phyloP scores from a whole-genome alignment of 148 eudicot genomes.

The Chenopodium suecicum region DNA sequence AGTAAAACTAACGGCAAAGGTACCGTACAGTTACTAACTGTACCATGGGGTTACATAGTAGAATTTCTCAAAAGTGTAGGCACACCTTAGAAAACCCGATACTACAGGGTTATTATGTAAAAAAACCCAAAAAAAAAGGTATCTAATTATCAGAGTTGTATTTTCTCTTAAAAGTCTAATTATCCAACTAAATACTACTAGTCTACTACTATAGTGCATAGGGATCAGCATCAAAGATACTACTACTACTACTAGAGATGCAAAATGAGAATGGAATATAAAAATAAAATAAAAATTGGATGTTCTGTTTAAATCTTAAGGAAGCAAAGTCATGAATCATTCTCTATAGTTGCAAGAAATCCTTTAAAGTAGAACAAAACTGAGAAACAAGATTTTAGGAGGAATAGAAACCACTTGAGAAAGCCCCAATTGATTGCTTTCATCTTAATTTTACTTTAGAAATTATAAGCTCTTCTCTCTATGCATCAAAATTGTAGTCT shows the following conservation, averaged over 20 bases:
- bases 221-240: constrained; percentile 25
- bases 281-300: background rate
- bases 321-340: constrained; percentile 11
- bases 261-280: background rate
- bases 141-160: too few species aligned
- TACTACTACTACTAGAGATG: background rate
- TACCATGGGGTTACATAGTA: too few species aligned
- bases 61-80: too few species aligned
- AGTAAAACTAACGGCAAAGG: too few species aligned
- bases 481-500: constrained; percentile 37
- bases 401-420: constrained; percentile 28
- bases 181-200: background rate
- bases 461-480: constrained; percentile 53
- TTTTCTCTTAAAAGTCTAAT: background rate
- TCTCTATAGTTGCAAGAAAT: constrained; percentile 13
- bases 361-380: constrained; percentile 14
- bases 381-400: background rate
- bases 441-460: constrained; percentile 39
- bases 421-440: constrained; percentile 46
- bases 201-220: background rate
- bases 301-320: background rate
- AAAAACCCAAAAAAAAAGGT: too few species aligned
- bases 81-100: too few species aligned
- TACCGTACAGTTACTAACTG: too few species aligned
- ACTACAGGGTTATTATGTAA: too few species aligned